A percentile compares a stretch with the other conserved stretches of the same genome.
Evolutionary conservation across 495 filamentous ascomycete genomes (phyloP).

Genomic region (Letharia columbiana): DNA sequence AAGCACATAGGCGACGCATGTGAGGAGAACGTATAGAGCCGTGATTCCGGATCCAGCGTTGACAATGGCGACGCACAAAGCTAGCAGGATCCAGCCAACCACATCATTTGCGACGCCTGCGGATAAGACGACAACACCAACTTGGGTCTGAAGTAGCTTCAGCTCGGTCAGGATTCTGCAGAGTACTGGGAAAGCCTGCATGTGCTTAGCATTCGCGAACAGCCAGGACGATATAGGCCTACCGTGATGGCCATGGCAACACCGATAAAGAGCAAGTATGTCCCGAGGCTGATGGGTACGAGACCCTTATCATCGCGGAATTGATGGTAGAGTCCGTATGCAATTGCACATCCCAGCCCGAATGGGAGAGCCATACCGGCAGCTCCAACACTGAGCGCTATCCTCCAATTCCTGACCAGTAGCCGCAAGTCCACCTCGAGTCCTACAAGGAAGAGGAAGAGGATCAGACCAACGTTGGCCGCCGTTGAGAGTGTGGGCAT

Average conservation of each 20-base stretch:
- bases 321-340: constrained; percentile 75
- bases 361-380: constrained; percentile 80
- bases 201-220: neutral
- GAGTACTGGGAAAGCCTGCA: constrained; percentile 80
- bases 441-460: constrained; percentile 90
- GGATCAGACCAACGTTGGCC: constrained; percentile 80
- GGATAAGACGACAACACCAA: constrained; percentile 84
- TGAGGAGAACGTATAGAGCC: constrained; percentile 78
- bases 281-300: constrained; percentile 62
- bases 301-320: constrained; percentile 59
- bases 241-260: constrained; percentile 89
- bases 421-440: constrained; percentile 88
- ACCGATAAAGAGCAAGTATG: constrained; percentile 88
- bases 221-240: constrained; percentile 8
- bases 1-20: constrained; percentile 64
- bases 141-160: constrained; percentile 73
- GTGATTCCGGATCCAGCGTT: constrained; percentile 80
- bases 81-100: constrained; percentile 87
- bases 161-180: constrained; percentile 92
- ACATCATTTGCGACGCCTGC: constrained; percentile 96
- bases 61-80: constrained; percentile 87
- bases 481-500: constrained; percentile 71
- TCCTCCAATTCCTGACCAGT: constrained; percentile 75
- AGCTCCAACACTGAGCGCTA: constrained; percentile 72
- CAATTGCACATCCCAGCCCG: constrained; percentile 62